Percentiles rank a stretch among this genome's conserved stretches.
Evolutionary conservation across 306 rosid genomes (phyloP).

Genomic region (Cicer yamashitae): DNA sequence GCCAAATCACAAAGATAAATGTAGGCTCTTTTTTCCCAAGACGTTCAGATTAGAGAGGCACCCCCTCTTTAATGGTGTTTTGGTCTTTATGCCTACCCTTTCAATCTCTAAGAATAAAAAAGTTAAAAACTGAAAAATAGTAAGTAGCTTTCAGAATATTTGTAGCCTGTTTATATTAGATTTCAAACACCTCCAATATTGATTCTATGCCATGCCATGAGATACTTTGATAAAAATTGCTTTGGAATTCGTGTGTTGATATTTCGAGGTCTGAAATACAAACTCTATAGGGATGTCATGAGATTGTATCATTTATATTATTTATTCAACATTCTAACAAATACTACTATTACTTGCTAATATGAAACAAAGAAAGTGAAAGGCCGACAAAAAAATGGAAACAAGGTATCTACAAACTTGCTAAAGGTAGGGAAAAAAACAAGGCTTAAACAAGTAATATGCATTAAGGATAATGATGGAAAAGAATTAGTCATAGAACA

Average conservation of each 20-base stretch:
- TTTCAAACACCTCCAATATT: not conserved
- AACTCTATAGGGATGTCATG: not conserved
- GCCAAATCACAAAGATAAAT: not conserved
- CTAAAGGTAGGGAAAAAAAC: not conserved
- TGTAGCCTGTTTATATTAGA: not conserved
- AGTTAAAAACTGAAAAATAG: too few species aligned
- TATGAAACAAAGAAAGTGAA: constrained; percentile 4
- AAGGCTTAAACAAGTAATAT: not conserved
- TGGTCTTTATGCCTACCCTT: not conserved
- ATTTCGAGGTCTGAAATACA: not conserved
- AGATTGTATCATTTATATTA: not conserved
- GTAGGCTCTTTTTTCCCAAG: not conserved
- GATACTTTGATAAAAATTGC: not conserved
- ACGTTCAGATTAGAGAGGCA: not conserved
- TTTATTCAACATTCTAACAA: not conserved
- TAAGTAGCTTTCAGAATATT: too few species aligned
- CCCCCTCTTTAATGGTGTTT: constrained; percentile 26
- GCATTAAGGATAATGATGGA: too few species aligned
- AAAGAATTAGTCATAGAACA: too few species aligned
- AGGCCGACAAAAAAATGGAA: not conserved
- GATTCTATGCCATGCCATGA: not conserved
- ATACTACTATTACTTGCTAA: constrained; percentile 10
- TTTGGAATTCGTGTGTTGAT: not conserved
- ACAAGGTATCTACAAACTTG: not conserved
- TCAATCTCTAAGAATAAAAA: too few species aligned